Base-by-base conservation (phyloP, 306 rosid genomes). In the Cicer bijugum region DNA sequence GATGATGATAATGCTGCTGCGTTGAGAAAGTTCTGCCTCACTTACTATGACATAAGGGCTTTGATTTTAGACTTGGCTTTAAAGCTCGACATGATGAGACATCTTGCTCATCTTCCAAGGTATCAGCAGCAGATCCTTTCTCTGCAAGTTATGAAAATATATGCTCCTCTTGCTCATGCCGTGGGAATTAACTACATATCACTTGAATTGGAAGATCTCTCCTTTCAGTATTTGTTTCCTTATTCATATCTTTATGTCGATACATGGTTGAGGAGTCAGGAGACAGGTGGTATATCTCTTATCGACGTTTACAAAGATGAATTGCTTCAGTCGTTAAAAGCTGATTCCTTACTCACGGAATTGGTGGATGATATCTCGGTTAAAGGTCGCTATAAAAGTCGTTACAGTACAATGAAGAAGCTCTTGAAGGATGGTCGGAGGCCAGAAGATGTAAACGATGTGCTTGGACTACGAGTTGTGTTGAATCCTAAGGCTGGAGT, bases 341-440 rank as follows among this genome's bases (percentile, higher is more conserved):
- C 64, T 14, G 98, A 91, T 76, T 58, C 86, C 8, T 35, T 78
- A 69, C 80, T 91, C 15, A 59, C 80, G 4, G 78, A 67, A 9
- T 50, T 91, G 85, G 86, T 87, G 79, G 86, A 82, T 14, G 85
- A 76, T 84, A 43, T 94, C 70, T 78, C 82, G 0, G 84, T 94
- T 47, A 75, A 82, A 72, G 97, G 95, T 60, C 91, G 97, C 12
- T 88, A 88, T 42, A 94, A 94, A 76, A 94, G 96, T 48, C 95
- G 92, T 10, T 94, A 84, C 72, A 91, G 98, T 71, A 94, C 95
- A 0, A 94, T 94, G 98, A 89, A 89, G 88, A 94, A 94, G 86
- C 86, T 94, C 51, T 80, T 91, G 80, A 89, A 81, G 71, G 98
- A 94, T 82, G 98, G 98, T 11, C 75, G 98, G 81, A 85, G 82